A percentile compares a stretch with the other conserved stretches of the same genome.
Conservation (phyloP, 176 grass and related monocot species). For the Eragrostis curvula region DNA sequence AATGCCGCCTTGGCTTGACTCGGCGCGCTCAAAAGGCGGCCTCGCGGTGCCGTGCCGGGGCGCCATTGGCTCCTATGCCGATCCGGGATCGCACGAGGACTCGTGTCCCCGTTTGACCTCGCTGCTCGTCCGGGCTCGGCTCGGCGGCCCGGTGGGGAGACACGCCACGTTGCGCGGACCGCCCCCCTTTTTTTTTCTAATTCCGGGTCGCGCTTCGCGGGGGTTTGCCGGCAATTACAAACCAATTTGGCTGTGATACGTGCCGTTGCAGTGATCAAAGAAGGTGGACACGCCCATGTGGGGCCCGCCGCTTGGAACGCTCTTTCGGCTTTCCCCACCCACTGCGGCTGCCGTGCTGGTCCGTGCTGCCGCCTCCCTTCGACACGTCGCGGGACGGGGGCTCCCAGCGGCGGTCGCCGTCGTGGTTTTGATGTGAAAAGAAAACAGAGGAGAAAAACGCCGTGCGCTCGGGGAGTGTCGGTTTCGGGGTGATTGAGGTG, state of each 20-base stretch:
- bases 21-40: neutral
- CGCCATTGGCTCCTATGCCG: neutral
- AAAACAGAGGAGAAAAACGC: no score
- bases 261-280: neutral
- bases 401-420: no score
- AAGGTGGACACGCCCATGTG: neutral
- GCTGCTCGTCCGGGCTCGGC: neutral
- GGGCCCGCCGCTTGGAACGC: neutral
- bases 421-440: no score
- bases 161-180: constrained; percentile 1
- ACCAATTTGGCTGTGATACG: neutral
- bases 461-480: no score
- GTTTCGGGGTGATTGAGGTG: no score
- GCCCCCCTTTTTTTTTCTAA: no score
- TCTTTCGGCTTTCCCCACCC: neutral
- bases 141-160: neutral
- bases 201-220: neutral
- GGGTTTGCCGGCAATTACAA: neutral
- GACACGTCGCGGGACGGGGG: no score
- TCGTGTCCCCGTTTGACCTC: constrained; percentile 16
- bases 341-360: no score
- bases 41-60: neutral
- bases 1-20: neutral
- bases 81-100: neutral
- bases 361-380: no score